Base-by-base conservation (phyloP, 1,284 basidiomycete species). In the Rhodotorula mucilaginosa region DNA sequence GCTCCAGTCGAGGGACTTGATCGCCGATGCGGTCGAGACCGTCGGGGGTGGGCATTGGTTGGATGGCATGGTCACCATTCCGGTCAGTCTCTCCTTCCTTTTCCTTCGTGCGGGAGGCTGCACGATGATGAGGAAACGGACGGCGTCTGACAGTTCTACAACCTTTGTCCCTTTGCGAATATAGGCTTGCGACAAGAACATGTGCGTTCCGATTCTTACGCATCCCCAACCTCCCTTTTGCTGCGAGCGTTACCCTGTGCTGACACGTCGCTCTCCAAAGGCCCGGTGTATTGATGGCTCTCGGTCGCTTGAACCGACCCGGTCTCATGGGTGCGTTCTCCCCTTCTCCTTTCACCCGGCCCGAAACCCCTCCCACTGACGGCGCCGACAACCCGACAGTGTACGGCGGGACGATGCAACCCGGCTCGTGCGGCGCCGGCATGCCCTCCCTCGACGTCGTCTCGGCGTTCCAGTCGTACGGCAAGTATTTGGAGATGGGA, bases 11-110 rank as follows among this genome's bases (percentile, higher is more conserved):
- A 88, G 93, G 68, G 93, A 96, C 80, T 81, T 96, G 65, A 96
- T 96, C 76, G 93, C 92, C 29, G 93, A 95, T 79, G 91, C 90
- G 48, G 89, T 95, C 71, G 92, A 95, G 83, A 88, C 90, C 51
- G 94, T 93, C 47, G 95, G 90, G n/a, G 93, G 91, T 46, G 96
- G 94, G 12, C 96, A 99, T 82, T 97, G 94, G 88, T 87, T 98
- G n/a, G 96, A 98, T 80, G 96, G 92, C 56, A 93, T 97, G 90
- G 92, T 97, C 58, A 92, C 92, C 68, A 86, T 98, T 63, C 96
- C 96, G 19, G 91, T 91, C 79, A 70, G 86, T 79, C 19, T 23
- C 46, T 19, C 46, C 23, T 13, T 49, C 34, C 15, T 23, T 49
- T 15, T 47, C 2, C 0, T n/a, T 19, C 16, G 7, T n/a, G 49